phyloP scores from a whole-genome alignment of 2,329 filamentous ascomycete genomes.

The Ustulina deusta region DNA sequence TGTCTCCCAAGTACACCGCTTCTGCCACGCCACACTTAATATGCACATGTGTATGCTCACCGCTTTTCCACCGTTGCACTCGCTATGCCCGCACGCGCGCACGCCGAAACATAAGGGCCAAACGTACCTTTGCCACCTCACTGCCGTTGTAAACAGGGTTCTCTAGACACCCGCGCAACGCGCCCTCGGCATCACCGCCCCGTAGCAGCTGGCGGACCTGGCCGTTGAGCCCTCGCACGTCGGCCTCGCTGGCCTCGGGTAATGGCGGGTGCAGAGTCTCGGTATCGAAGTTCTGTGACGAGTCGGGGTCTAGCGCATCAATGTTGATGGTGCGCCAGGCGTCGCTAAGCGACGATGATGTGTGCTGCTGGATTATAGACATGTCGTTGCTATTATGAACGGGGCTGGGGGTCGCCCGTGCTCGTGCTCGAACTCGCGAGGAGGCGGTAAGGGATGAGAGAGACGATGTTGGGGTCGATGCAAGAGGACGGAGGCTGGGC shows the following conservation, averaged over 20 bases:
- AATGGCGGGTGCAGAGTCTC: slow-evolving; percentile 83
- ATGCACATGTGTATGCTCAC: slow-evolving; percentile 27
- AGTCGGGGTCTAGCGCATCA: slow-evolving; percentile 90
- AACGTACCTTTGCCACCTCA: slow-evolving; percentile 67
- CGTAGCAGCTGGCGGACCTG: slow-evolving; percentile 90
- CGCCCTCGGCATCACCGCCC: slow-evolving; percentile 88
- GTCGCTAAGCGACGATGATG: slow-evolving; percentile 69
- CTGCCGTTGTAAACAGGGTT: slow-evolving; percentile 79
- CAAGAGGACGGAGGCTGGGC: slow-evolving; percentile 22
- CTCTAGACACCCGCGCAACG: slow-evolving; percentile 85
- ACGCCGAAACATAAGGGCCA: slow-evolving; percentile 20
- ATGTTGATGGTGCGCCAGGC: slow-evolving; percentile 93
- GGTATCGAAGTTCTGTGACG: slow-evolving; percentile 89
- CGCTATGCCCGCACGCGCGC: slow-evolving; percentile 22
- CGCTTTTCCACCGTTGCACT: slow-evolving; percentile 28
- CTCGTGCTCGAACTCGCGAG: slow-evolving; percentile 3
- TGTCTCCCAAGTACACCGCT: slow-evolving; percentile 31
- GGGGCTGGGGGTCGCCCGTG: slow-evolving; percentile 10
- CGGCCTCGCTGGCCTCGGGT: slow-evolving; percentile 78
- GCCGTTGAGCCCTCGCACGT: slow-evolving; percentile 80
- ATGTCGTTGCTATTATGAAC: slow-evolving; percentile 54
- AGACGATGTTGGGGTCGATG: slow-evolving; percentile 33
- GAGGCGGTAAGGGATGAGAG: slow-evolving; percentile 14
- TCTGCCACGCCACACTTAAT: slow-evolving; percentile 23
- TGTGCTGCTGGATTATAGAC: slow-evolving; percentile 77